Base-by-base conservation (phyloP, 192 early-diverging fungal species). In the Backusella mclennaniae region DNA sequence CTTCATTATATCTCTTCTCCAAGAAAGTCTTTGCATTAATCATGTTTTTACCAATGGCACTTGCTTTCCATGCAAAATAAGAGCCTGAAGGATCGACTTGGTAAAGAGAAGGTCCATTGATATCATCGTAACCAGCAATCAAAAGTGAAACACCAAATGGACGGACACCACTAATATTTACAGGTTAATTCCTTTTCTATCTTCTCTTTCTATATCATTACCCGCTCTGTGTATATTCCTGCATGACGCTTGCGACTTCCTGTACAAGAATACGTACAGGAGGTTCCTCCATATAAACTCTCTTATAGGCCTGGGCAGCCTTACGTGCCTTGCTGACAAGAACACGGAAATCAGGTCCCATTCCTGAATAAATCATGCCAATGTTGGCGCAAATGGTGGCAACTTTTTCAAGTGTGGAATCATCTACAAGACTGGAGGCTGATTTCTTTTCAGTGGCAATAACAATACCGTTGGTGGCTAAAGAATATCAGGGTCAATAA, bases 1-100 rank as follows among this genome's bases (percentile, higher is more conserved):
- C 93, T 67, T 94, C 93, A 46, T 95, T 93, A 79, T 93, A 96
- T 83, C 93, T 93, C 90, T 99, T 99, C 84, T 99, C 97, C 76
- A 99, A 83, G 86, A 99, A 99, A 3, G 96, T 99, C 90, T 99
- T 99, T 75, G 98, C 96, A 84, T 99, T 99, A 74, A 97, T 85
- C 97, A 99, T 99, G 86, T 99, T 98, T 83, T 99, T 99, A 67
- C 98, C 98, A 67, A 99, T 98, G 1, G 97, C 96, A 33, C 94
- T 96, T 17, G 97, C 98, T 86, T 98, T 99, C 98, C 98, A 99
- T 21, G 96, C 93, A 85, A 92, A 99, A 89, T 96, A 99, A 35
- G 96, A 96, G 49, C 98, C 98, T 69, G 97, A 97, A 2, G 98
- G 98, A 83, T 99, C 98, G 8, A 99, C 96, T 85, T 99, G 98